Base-by-base conservation (phyloP, 306 rosid species). In the Rosa persica region DNA sequence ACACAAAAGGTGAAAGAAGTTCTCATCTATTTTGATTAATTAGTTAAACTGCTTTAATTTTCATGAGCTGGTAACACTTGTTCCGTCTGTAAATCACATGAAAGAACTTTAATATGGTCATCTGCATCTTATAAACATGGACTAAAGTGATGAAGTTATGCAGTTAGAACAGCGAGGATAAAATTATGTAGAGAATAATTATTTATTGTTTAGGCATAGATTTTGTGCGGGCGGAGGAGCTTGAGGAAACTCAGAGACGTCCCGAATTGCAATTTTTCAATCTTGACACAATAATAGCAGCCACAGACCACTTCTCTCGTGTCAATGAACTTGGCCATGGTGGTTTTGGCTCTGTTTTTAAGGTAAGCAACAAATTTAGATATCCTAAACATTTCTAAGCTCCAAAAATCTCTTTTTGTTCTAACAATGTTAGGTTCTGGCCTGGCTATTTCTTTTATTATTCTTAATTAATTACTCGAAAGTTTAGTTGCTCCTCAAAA, bases 231-330 rank as follows among this genome's bases (percentile, higher is more conserved):
- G 74, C 11, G 3, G 79, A 78, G 44, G 79, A 60, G 22, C 36
- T 66, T 39, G 74, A 22, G 10, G 68, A 79, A 73, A 19, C 4
- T 38, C 68, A 25, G 42, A 40, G 62, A 67, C 51, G 54, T 12
- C 68, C 61, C 0, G 97, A 95, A 92, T 64, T 48, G 92, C 82
- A 51, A 48, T 72, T 22, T 61, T 79, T 72, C 11, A 16, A 49
- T 17, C 72, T 79, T 30, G 62, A 62, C 43, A 51, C 78, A 9
- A 23, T 79, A 48, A 16, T 51, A 47, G 73, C 17, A 34, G 78
- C 82, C 25, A 79, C 78, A 0, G 65, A 65, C 43, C n/a, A 39
- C 13, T 79, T 79, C 66, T 79, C 78, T 4, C 22, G 1, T 5
- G 25, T 44, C 4, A 79, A 72, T 23, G 52, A 79, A 72, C 77